phyloP scores from a whole-genome alignment of 2,329 filamentous ascomycete genomes.

The Apiospora hydei region DNA sequence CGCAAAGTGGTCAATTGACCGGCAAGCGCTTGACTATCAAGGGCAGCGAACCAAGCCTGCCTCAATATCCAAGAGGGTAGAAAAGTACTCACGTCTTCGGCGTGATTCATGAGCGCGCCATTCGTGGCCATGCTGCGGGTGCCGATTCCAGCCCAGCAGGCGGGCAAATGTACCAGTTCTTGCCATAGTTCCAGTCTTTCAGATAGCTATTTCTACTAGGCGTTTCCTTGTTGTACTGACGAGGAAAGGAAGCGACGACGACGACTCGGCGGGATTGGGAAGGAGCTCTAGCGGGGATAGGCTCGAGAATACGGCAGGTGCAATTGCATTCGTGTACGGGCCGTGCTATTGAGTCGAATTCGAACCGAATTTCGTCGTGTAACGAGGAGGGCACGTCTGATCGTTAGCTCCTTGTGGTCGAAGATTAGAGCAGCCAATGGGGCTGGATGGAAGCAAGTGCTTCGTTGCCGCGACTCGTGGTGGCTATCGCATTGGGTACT shows the following conservation, averaged over 20 bases:
- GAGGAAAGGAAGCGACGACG: conserved; percentile 2
- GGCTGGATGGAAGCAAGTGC: background rate
- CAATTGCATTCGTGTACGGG: conserved; percentile 3
- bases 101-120: conserved; percentile 53
- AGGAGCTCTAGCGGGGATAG: background rate
- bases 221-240: background rate
- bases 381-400: background rate
- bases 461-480: background rate
- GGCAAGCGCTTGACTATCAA: background rate
- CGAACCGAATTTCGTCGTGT: background rate
- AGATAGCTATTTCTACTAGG: background rate
- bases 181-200: conserved; percentile 25
- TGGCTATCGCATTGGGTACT: background rate
- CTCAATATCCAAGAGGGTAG: background rate
- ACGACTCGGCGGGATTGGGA: background rate
- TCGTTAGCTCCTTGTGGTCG: background rate
- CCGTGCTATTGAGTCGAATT: background rate
- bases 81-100: conserved; percentile 49
- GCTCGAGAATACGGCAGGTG: background rate
- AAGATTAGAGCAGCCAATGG: no score
- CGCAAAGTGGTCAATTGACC: background rate
- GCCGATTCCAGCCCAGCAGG: conserved; percentile 46
- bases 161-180: conserved; percentile 34
- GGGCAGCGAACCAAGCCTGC: background rate
- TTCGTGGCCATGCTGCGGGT: conserved; percentile 40